A percentile compares a stretch with the other conserved stretches of the same genome.
Conservation (phyloP, 2,329 filamentous ascomycete species). For the Domatiomyces globalis region DNA sequence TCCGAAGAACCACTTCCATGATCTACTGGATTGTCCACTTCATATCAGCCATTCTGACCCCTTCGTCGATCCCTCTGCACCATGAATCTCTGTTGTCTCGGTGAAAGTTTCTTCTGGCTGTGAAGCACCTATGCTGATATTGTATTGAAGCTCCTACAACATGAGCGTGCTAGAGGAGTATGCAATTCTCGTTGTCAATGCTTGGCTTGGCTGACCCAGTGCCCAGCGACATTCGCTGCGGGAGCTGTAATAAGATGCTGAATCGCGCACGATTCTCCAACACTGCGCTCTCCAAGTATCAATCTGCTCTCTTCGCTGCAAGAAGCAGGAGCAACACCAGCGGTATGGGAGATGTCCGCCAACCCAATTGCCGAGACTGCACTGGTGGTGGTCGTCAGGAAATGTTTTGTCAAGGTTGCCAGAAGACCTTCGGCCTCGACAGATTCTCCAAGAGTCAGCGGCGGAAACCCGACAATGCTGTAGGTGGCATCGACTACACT, state of each 20-base stretch:
- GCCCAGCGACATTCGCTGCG: slow-evolving; percentile 31
- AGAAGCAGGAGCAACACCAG: slow-evolving; percentile 9
- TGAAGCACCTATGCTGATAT: not conserved
- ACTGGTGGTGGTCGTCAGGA: slow-evolving; percentile 31
- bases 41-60: not conserved
- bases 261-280: slow-evolving; percentile 30
- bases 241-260: slow-evolving; percentile 31
- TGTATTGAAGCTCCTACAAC: not conserved
- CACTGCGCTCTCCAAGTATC: slow-evolving; percentile 29
- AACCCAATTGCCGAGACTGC: slow-evolving; percentile 32
- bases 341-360: slow-evolving; percentile 5
- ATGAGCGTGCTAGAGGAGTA: not conserved
- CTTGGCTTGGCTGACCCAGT: not conserved
- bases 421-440: slow-evolving; percentile 32
- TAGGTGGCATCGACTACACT: slow-evolving; percentile 21
- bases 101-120: not conserved
- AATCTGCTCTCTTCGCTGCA: slow-evolving; percentile 3
- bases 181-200: not conserved
- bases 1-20: not conserved
- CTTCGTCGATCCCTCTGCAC: too few relatives aligned
- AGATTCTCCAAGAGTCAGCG: slow-evolving; percentile 38
- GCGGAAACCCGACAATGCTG: slow-evolving; percentile 31
- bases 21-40: not conserved
- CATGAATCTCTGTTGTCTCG: not conserved
- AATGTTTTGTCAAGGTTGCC: slow-evolving; percentile 36